Evolutionary conservation across 805 yeast genomes (phyloP), one percentile per base, ranked within the genome.

Genomic region (Wickerhamiella nectarea): DNA sequence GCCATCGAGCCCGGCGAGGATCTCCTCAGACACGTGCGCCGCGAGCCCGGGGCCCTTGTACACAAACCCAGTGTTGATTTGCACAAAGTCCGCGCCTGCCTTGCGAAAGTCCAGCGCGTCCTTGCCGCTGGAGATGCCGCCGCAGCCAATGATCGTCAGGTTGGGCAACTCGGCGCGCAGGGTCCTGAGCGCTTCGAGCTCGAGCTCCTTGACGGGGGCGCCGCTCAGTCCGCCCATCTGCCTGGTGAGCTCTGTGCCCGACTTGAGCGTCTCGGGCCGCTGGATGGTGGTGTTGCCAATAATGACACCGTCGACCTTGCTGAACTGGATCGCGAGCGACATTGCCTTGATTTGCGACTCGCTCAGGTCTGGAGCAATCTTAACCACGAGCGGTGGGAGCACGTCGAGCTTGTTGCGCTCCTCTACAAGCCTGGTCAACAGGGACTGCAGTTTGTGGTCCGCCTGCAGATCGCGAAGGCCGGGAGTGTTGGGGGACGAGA

Each of bases 401-500:
- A 68, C 35, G 68, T 60, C 35, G 66, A 52, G 43, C 69, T 70
- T 46, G 53, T 82, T 70, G 58, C 96, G 74, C 58, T 81, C 86
- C 1, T 63, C 60, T 10, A 86, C 76, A 26, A 89, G 86, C 10
- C 76, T 65, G 8, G 72, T 64, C 52, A 89, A 69, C 53, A 89
- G 66, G 28, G 69, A 69, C 6, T 84, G 74, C 47, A 89, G 70
- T 58, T 80, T 82, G 45, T 68, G 69, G 52, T 83, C 94, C 45
- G 66, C 74, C 65, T 89, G 97, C 52, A 89, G 70, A 53, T 77
- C 83, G 56, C 97, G 74, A 52, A 89, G 70, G 2, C 96, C 96
- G 4, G 97, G 97, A 1, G 97, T 89, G 58, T 89, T 89, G 43
- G 97, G 97, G 39, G 94, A 81, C 1, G 95, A 85, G 11, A 89